Percentiles rank a stretch among this genome's conserved stretches.
phyloP scores from a whole-genome alignment of 371 early-diverging fungal species.

The Choanephora cucurbitarum region DNA sequence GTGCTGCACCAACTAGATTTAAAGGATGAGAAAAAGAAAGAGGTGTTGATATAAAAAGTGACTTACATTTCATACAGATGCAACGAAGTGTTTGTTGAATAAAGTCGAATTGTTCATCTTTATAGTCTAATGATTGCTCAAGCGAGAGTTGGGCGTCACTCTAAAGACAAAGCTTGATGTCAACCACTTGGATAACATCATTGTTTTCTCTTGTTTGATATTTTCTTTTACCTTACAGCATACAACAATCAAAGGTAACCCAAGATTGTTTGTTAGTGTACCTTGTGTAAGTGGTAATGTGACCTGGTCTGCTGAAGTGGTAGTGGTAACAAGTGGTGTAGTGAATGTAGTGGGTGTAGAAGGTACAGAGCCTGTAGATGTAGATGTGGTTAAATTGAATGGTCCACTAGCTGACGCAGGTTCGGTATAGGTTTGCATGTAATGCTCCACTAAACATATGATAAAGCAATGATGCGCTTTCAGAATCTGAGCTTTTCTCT shows the following conservation, averaged over 20 bases:
- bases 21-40: not conserved
- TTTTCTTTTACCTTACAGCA: conserved; percentile 77
- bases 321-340: conserved; percentile 47
- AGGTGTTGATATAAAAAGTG: not conserved
- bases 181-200: too few relatives aligned
- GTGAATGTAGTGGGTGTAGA: conserved; percentile 26
- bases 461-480: too few relatives aligned
- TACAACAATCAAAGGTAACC: conserved; percentile 87
- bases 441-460: conserved; percentile 51
- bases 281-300: conserved; percentile 81
- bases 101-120: conserved; percentile 93
- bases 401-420: conserved; percentile 28
- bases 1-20: conserved; percentile 83
- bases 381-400: conserved; percentile 40
- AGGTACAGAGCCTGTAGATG: conserved; percentile 34
- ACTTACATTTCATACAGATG: conserved; percentile 88
- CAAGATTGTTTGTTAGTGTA: conserved; percentile 81
- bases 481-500: too few relatives aligned
- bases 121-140: conserved; percentile 84
- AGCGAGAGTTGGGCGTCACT: conserved; percentile 76
- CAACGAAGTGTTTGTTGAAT: conserved; percentile 93
- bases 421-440: conserved; percentile 64
- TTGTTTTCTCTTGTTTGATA: not conserved
- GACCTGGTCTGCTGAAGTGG: conserved; percentile 58
- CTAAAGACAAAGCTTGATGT: too few relatives aligned